phyloP scores from a whole-genome alignment of 2,329 filamentous ascomycete species.

The Drechslerella dactyloides region DNA sequence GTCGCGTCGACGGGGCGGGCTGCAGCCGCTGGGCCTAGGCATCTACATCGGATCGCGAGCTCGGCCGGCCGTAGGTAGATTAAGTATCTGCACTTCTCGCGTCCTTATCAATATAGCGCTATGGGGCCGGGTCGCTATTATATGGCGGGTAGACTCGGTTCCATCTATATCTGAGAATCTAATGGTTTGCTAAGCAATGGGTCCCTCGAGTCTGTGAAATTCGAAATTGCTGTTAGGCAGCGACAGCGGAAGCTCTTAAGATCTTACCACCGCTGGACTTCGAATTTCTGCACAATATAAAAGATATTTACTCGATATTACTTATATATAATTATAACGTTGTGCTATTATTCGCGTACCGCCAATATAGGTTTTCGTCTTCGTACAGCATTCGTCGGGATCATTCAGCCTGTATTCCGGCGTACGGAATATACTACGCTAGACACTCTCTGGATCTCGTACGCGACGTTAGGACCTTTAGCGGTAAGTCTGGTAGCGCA shows the following conservation, averaged over 20 bases:
- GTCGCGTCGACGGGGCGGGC: constrained; percentile 9
- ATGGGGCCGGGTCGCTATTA: constrained; percentile 14
- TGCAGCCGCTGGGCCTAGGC: constrained; percentile 5
- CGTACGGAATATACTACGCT: constrained; percentile 16
- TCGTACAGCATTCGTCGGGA: neutral
- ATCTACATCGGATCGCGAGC: constrained; percentile 27
- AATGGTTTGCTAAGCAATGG: constrained; percentile 9
- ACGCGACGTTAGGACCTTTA: neutral
- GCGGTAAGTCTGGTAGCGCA: constrained; percentile 2
- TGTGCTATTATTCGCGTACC: constrained; percentile 26
- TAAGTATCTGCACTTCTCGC: constrained; percentile 1
- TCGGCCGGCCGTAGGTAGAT: constrained; percentile 13
- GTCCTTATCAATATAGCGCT: constrained; percentile 21
- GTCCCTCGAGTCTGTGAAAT: constrained; percentile 14
- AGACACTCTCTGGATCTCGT: neutral
- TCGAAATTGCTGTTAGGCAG: constrained; percentile 44
- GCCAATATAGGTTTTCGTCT: constrained; percentile 15
- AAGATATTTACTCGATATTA: neutral
- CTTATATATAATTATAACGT: no score
- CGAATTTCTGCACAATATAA: constrained; percentile 9
- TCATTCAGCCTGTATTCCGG: constrained; percentile 32
- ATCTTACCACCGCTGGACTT: no score
- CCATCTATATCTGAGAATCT: constrained; percentile 29
- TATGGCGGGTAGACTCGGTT: constrained; percentile 3
- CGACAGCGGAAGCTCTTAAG: constrained; percentile 20